Conservation (phyloP, 306 rosid genomes). For the Prunus kanzakura region DNA sequence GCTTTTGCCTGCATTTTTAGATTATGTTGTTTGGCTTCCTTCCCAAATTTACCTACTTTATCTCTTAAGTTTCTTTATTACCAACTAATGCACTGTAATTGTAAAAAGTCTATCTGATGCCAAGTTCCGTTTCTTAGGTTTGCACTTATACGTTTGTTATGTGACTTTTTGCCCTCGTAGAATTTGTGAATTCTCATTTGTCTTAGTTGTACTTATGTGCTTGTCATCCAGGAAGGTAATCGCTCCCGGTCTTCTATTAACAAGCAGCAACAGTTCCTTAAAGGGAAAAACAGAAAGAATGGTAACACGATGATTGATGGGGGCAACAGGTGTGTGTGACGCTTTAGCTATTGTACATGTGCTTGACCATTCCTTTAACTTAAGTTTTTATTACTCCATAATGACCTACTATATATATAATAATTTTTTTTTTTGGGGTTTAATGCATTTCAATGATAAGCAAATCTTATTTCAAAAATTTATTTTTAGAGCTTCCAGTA, state of each 20-base stretch:
- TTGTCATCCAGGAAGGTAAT: constrained; percentile 59
- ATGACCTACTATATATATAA: not conserved
- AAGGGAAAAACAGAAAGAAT: constrained; percentile 50
- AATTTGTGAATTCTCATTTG: constrained; percentile 15
- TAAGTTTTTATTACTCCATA: constrained; percentile 14
- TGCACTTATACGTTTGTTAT: not conserved
- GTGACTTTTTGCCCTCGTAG: not conserved
- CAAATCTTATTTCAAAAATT: not conserved
- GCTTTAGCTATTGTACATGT: constrained; percentile 16
- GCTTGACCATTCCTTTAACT: constrained; percentile 11
- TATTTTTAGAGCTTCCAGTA: constrained; percentile 39
- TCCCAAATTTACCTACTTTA: constrained; percentile 9
- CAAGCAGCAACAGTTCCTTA: constrained; percentile 35
- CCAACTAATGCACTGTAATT: not conserved
- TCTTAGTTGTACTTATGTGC: constrained; percentile 15
- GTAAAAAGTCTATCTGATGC: not conserved
- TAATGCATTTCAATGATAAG: not conserved
- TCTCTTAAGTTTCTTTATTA: constrained; percentile 9
- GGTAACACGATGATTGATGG: constrained; percentile 31
- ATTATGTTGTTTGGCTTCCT: constrained; percentile 9
- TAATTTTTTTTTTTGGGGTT: not conserved
- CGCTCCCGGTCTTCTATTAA: constrained; percentile 33
- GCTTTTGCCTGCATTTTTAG: not conserved
- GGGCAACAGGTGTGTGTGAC: constrained; percentile 60
- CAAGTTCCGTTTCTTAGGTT: not conserved